Base-by-base conservation (phyloP, 768 basidiomycete genomes). In the Termitomyces sp. region DNA sequence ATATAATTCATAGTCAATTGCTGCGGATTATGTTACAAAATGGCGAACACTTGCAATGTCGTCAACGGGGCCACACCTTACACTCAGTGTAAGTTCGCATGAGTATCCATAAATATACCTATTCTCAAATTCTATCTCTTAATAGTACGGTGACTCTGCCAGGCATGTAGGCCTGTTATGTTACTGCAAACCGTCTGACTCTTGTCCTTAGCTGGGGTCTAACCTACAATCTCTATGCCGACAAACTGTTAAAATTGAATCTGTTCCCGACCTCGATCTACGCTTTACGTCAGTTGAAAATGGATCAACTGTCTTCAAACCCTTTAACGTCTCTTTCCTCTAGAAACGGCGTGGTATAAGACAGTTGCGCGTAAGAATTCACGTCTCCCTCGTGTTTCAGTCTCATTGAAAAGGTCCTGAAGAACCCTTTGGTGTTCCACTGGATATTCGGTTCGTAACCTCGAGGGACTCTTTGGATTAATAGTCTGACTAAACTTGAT, bases 171-270 rank as follows among this genome's bases (percentile, higher is more conserved):
- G 13, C 31, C 35, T 33, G 18, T 44, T 5, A 29, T 29, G 3
- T 78, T 36, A n/a, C 25, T 13, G 18, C 16, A 40, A 13, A 18
- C 18, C 6, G 6, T 25, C 29, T 39, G 11, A 56, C 5, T 42
- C n/a, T 33, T 3, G 13, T 22, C 15, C 43, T 18, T 51, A 80
- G 78, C 55, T 85, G 83, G 84, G 81, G 82, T 5, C 62, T 85
- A 29, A 70, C 80, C 11, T 87, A 89, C 68, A 87, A 87, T 68
- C 62, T 88, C 43, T 86, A 76, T 53, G 81, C 76, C 10, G 85
- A 86, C 63, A 79, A 76, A 63, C 67, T 87, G 40, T 66, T 87
- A 48, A 75, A 75, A 20, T 73, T 81, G 22, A 74, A 79, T 47
- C 62, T 87, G 15, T 83, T 87, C 70, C 80, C 79, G 5, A 41